A percentile compares a stretch with the other conserved stretches of the same genome.
Evolutionary conservation across 371 early-diverging fungal species (phyloP).

Genomic region (Rhizopus stolonifer): DNA sequence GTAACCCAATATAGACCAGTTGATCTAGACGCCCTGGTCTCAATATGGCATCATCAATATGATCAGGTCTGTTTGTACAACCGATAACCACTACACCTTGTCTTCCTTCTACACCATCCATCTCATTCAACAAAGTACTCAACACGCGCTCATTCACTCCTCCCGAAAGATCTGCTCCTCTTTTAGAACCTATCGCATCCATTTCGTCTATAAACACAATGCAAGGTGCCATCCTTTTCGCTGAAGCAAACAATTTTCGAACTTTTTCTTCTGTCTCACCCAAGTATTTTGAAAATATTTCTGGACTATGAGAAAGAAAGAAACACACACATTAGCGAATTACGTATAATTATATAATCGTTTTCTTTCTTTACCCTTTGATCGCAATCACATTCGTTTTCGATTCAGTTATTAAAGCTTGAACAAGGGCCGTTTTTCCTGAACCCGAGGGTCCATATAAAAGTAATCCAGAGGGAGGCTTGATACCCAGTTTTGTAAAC

Average conservation of each 20-base stretch:
- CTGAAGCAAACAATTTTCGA: slow-evolving; percentile 80
- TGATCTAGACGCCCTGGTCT: slow-evolving; percentile 84
- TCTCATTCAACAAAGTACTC: slow-evolving; percentile 73
- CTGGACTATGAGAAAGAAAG: slow-evolving; percentile 53
- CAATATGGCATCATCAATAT: slow-evolving; percentile 85
- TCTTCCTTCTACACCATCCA: slow-evolving; percentile 78
- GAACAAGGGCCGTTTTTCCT: slow-evolving; percentile 82
- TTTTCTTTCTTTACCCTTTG: slow-evolving; percentile 77
- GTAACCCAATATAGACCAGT: slow-evolving; percentile 66
- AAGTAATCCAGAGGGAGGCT: slow-evolving; percentile 77
- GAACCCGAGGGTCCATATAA: slow-evolving; percentile 90
- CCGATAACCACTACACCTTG: slow-evolving; percentile 79
- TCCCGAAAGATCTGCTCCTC: slow-evolving; percentile 63
- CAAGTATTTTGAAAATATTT: slow-evolving; percentile 83
- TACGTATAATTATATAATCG: no score
- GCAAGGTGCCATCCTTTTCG: slow-evolving; percentile 82
- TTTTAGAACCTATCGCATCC: slow-evolving; percentile 79
- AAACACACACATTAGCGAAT: no score
- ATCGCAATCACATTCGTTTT: slow-evolving; percentile 77
- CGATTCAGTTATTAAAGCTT: slow-evolving; percentile 70
- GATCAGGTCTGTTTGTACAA: slow-evolving; percentile 76
- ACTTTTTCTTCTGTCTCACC: slow-evolving; percentile 90
- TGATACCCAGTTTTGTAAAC: slow-evolving; percentile 67
- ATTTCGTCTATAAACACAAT: slow-evolving; percentile 91
- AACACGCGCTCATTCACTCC: slow-evolving; percentile 80